Base-by-base conservation (phyloP, 2,329 filamentous ascomycete species). In the Ophiostoma piceae region DNA sequence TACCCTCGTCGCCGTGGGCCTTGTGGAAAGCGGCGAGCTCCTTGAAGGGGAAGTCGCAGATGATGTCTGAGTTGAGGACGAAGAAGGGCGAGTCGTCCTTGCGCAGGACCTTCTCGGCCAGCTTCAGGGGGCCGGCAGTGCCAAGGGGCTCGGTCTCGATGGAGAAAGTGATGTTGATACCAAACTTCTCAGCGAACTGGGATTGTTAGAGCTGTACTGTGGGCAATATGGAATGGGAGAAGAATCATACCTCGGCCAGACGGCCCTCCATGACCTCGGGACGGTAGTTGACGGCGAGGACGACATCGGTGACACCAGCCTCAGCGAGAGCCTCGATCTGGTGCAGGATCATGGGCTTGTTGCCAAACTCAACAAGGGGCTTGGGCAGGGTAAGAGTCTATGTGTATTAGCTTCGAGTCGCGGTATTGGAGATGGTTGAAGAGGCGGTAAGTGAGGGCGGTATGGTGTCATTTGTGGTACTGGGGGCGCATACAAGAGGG, bases 331-430 rank as follows among this genome's bases (percentile, higher is more conserved):
- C 93, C 83, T 97, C 93, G 76, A 99, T 92, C 83, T 99, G 94
- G 83, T 98, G 94, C 78, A 96, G 87, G 81, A 99, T 98, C 94
- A 99, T 99, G 79, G 94, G 95, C 83, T 95, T 94, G 87, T 99
- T 99, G 79, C 88, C 93, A 78, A 99, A 99, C 83, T 99, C 94
- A 78, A 99, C 95, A 75, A 99, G 87, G 74, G 95, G 94, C 83
- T 98, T 99, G 73, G 94, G 94, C 75, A 97, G 91, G 68, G 95
- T 97, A 78, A 99, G 88, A 76, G 94, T 99, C 92, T 96, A 73
- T 68, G 66, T 77, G 60, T 66, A 54, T 67, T 66, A 72, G 29
- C 66, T 65, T 65, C n/a, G 62, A 14, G 19, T 19, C 9, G 51
- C 14, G 16, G 26, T 8, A 35, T 35, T 35, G 35, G 1, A 16